Evolutionary conservation across 2,329 filamentous ascomycete genomes (phyloP).

Genomic region (Incumbomyces delicatus): DNA sequence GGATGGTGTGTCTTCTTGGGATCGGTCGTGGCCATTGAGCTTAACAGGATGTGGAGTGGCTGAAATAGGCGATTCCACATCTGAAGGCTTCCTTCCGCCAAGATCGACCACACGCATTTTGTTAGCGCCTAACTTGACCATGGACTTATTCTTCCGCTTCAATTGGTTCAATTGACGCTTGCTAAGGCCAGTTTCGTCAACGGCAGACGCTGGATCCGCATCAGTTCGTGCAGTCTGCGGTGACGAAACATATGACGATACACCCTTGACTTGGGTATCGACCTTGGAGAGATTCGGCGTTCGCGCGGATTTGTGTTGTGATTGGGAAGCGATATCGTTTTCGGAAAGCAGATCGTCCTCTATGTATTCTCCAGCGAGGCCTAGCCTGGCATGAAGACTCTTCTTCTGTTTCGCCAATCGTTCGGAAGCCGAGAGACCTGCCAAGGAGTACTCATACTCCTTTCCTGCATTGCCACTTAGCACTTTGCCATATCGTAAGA

Average conservation of each 20-base stretch:
- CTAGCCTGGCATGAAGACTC: conserved; percentile 69
- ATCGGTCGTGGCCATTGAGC: conserved; percentile 47
- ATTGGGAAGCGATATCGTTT: conserved; percentile 47
- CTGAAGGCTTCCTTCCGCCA: conserved; percentile 55
- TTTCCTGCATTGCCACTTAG: conserved; percentile 72
- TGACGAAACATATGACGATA: conserved; percentile 35
- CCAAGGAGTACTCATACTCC: conserved; percentile 74
- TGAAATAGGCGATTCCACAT: conserved; percentile 52
- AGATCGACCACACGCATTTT: conserved; percentile 87
- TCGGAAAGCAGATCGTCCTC: conserved; percentile 72
- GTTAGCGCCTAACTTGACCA: conserved; percentile 77
- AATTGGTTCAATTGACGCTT: conserved; percentile 89
- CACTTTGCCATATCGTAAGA: conserved; percentile 75
- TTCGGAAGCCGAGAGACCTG: conserved; percentile 68
- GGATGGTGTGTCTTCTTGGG: conserved; percentile 49
- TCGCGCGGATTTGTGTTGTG: conserved; percentile 31
- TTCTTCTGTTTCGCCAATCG: conserved; percentile 83
- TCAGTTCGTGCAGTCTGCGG: conserved; percentile 38
- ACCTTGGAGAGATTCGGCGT: conserved; percentile 38
- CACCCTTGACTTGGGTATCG: conserved; percentile 39
- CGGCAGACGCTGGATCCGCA: conserved; percentile 35
- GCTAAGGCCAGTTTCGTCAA: conserved; percentile 66
- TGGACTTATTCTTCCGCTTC: conserved; percentile 86
- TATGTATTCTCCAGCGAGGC: conserved; percentile 71
- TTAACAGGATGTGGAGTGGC: conserved; percentile 49